phyloP scores from a whole-genome alignment of 2,329 filamentous ascomycete genomes.

The Pseudocercospora pini-densiflorae region DNA sequence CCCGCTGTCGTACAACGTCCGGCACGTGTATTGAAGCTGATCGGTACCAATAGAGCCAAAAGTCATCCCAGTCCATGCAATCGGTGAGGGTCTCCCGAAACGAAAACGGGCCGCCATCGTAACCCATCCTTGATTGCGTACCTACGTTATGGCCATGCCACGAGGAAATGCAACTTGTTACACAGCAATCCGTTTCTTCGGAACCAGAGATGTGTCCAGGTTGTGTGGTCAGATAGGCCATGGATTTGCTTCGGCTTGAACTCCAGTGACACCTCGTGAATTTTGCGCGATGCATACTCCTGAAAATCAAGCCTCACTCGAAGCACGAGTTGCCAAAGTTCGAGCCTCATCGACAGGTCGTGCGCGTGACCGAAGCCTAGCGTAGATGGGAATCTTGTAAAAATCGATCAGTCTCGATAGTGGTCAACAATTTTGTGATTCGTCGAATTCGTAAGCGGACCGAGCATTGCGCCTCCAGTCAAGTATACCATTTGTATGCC shows the following conservation, averaged over 20 bases:
- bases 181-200: not conserved
- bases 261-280: not conserved
- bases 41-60: slow-evolving; percentile 8
- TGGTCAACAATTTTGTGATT: slow-evolving; percentile 1
- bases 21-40: slow-evolving; percentile 15
- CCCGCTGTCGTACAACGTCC: slow-evolving; percentile 15
- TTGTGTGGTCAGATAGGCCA: not conserved
- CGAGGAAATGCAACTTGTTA: slow-evolving; percentile 1
- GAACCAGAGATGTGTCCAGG: not conserved
- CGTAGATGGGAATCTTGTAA: not conserved
- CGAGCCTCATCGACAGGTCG: not conserved
- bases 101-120: slow-evolving; percentile 6
- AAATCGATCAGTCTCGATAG: not conserved
- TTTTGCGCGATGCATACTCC: not conserved
- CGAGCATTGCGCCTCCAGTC: not conserved
- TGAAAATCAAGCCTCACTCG: not conserved
- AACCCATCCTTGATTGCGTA: slow-evolving; percentile 2
- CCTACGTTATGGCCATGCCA: slow-evolving; percentile 4
- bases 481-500: not conserved
- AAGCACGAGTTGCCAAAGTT: not conserved
- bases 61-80: slow-evolving; percentile 1
- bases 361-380: not conserved
- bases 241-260: not conserved
- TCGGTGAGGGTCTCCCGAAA: slow-evolving; percentile 9
- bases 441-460: not conserved